Base-by-base conservation (phyloP, 257 asterid species). In the Cinchona pubescens region DNA sequence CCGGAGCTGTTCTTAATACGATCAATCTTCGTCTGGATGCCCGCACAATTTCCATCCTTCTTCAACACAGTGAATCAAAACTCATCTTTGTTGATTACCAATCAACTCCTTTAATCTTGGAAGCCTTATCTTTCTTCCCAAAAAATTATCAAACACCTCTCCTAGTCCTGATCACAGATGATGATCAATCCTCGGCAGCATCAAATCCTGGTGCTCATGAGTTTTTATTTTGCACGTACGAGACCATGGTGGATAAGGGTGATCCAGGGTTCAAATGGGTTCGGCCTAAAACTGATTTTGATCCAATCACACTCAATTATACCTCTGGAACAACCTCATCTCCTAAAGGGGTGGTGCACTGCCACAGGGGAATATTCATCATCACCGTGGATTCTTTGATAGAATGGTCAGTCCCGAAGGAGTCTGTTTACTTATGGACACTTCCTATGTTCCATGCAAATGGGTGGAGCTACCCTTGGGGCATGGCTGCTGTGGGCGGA, bases 361-460 rank as follows among this genome's bases (percentile, higher is more conserved):
- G 94, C 75, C 97, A 92, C 84, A 80, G 97, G 0, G 96, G 94
- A 16, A 58, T 80, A 3, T 92, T 85, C 80, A 49, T 88, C 12
- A 65, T 84, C 1, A 5, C 90, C 0, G 0, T 90, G 34, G 97
- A 92, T 83, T 88, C 94, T 5, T 72, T 91, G 51, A 43, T 85
- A 8, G 86, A 85, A 2, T 90, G 96, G 97, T 83, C 92, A 0
- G 86, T 91, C 21, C 85, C 88, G 16, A 89, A 89, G 40, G 85
- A 90, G 79, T 86, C 97, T 0, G 91, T 91, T 0, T 93, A 83
- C 42, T 72, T 93, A 1, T 93, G 98, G 98, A 91, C 98, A 15
- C 91, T 92, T 48, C 96, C 98, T 3, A 93, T 93, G 98, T 93
- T 93, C 78, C 98, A 92, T 78, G 91, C 89, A 21, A 92, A 92